Conservation (phyloP, 352 stramenopile genomes). For the Pythium phragmitis region DNA sequence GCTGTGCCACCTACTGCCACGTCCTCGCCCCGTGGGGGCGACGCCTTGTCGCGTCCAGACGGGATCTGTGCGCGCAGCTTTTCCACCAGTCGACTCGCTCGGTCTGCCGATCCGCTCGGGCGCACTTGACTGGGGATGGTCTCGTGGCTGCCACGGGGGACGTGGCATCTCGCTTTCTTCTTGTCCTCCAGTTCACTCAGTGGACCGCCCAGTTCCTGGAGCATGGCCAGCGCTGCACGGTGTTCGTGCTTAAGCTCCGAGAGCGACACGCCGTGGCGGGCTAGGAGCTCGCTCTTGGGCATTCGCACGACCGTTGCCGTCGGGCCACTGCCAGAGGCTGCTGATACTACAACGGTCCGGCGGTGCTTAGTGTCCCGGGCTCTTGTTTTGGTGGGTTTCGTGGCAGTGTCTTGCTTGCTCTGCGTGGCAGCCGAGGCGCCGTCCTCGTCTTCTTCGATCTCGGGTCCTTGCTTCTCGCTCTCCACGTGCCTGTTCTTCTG, state of each 20-base stretch:
- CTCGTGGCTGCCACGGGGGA: not conserved
- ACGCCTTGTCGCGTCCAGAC: conserved; percentile 31
- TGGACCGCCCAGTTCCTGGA: conserved; percentile 69
- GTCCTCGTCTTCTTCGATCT: conserved; percentile 10
- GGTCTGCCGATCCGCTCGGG: conserved; percentile 7
- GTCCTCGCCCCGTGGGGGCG: not conserved
- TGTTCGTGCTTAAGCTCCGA: conserved; percentile 77
- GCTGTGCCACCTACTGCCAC: not conserved
- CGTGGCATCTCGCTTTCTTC: conserved; percentile 6
- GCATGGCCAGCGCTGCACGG: conserved; percentile 62
- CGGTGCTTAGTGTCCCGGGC: not conserved
- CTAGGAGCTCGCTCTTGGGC: conserved; percentile 32
- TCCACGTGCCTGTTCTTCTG: conserved; percentile 40
- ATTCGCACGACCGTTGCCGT: not conserved
- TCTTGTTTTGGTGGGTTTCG: not conserved
- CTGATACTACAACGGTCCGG: not conserved
- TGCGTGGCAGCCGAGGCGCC: not conserved
- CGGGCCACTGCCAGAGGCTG: not conserved
- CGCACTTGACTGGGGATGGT: not conserved
- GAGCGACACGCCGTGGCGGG: conserved; percentile 54
- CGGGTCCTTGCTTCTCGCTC: conserved; percentile 6
- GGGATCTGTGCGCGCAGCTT: conserved; percentile 52
- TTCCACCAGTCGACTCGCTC: conserved; percentile 42
- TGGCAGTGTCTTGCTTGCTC: not conserved
- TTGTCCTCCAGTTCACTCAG: conserved; percentile 28